Base-by-base conservation (phyloP, 2,329 filamentous ascomycete species). In the Lecanosticta acicola region DNA sequence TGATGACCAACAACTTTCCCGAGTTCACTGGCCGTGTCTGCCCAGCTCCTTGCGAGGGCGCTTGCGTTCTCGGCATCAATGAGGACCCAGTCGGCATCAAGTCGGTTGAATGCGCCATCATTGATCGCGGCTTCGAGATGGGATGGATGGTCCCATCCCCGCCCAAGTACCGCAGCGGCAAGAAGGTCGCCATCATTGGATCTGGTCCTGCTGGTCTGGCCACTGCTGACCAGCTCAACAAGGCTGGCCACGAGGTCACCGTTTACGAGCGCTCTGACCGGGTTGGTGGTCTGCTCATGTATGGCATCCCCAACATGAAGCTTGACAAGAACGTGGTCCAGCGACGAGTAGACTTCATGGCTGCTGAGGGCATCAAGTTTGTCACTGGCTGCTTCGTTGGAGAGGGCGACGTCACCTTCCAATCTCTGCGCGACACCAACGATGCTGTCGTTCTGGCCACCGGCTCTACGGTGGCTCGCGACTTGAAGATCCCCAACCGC, bases 281-380 rank as follows among this genome's bases (percentile, higher is more conserved):
- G 55, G 74, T 85, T 47, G 91, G 91, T 71, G 91, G 91, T 68
- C 77, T 97, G 45, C 80, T 97, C 62, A 96, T 96, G 91, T 96
- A 97, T 65, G 91, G 91, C 58, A 97, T 97, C 58, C 91, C 91
- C 57, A 97, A 97, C 76, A 97, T 97, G 91, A 97, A 97, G 76
- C 85, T 97, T 34, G 91, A 97, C 74, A 97, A 97, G 79, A 88
- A 88, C 65, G 83, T 96, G 54, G 91, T 97, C 50, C 91, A 96
- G 76, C 86, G 91, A 42, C 86, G 91, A 67, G 89, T 93, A 39
- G 87, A 96, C 69, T 89, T 97, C 70, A 91, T 96, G 87, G 87
- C 85, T 44, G 79, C 83, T 3, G 91, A 96, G 70, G 91, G 91
- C 39, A 73, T 96, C 63, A 77, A 78, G 41, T 95, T 94, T 72